Base-by-base conservation (phyloP, 768 basidiomycete genomes). In the Tremella mesenterica region DNA sequence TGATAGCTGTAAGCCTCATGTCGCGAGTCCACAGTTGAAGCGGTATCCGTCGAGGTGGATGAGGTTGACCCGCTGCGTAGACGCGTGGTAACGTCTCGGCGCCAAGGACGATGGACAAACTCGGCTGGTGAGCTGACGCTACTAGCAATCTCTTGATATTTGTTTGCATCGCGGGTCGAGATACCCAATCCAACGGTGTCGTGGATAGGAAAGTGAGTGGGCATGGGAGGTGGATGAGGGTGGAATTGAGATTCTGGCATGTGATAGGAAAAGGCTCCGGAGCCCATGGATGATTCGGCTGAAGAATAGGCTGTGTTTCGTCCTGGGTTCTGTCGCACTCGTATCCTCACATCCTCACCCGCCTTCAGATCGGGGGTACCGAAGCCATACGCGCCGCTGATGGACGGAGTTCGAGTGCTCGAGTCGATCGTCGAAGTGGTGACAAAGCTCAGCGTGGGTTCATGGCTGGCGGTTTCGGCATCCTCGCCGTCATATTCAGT, bases 211-310 rank as follows among this genome's bases (percentile, higher is more conserved):
- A n/a, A 64, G 4, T 52, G 48, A 23, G 46, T 47, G 9, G 67
- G 67, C 4, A 69, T 50, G 33, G 67, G 67, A 13, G 67, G 67
- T 10, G 66, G 63, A 48, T 63, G 59, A 39, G 67, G 56, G 29
- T 60, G 59, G 45, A 62, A 62, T 12, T 36, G 18, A 12, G 18
- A 12, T 12, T 12, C 12, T 13, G 57, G 18, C 21, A 58, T 31
- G 48, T 61, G 60, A 26, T 57, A 58, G 8, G 57, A 63, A 44
- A 61, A 65, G 3, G 64, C 59, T 12, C 69, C 60, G 13, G 64
- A 64, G 2, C 60, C 63, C 55, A 60, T 63, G 26, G 57, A 60
- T 8, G 60, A 62, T 43, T 67, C 64, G 10, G 67, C 62, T 4
- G 59, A 65, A 2, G 63, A 67, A 50, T 63, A 62, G 21, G 63